Percentiles rank a stretch among this genome's conserved stretches.
These are phyloP conservation scores for Pisolithus microcarpus DNA, from an alignment of 768 basidiomycete genomes.

Conservation along the genomic window DNA sequence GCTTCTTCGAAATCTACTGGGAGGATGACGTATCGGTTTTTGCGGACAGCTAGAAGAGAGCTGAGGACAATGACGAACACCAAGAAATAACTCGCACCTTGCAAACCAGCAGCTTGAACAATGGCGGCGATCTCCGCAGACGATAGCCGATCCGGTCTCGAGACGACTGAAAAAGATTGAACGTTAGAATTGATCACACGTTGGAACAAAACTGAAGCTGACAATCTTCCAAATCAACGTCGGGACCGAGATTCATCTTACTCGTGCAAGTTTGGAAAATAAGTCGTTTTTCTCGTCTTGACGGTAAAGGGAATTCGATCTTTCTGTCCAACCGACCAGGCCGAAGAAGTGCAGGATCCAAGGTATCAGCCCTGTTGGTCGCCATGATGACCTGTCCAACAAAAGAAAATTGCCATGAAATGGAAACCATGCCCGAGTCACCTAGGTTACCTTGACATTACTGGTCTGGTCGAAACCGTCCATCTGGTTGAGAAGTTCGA, in stretches of 20 bases:
- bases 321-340: constrained; percentile 97
- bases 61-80: not conserved
- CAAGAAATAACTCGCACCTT: constrained; percentile 46
- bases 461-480: constrained; percentile 99
- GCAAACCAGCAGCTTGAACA: constrained; percentile 93
- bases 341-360: constrained; percentile 94
- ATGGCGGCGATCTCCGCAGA: constrained; percentile 95
- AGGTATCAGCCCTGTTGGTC: constrained; percentile 95
- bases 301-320: constrained; percentile 96
- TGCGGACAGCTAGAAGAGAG: constrained; percentile 69
- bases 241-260: constrained; percentile 97
- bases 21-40: constrained; percentile 96
- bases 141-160: constrained; percentile 90
- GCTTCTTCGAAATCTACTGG: constrained; percentile 98
- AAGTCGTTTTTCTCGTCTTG: constrained; percentile 88
- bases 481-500: constrained; percentile 98
- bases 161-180: constrained; percentile 60
- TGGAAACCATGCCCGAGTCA: not conserved
- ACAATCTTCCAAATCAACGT: constrained; percentile 99
- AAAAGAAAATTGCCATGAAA: not conserved
- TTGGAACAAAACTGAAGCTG: constrained; percentile 24
- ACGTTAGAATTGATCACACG: constrained; percentile 11
- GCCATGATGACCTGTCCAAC: constrained; percentile 91
- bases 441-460: constrained; percentile 78
- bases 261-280: constrained; percentile 97